phyloP scores from a whole-genome alignment of 768 basidiomycete genomes.

The Pisolithus albus region DNA sequence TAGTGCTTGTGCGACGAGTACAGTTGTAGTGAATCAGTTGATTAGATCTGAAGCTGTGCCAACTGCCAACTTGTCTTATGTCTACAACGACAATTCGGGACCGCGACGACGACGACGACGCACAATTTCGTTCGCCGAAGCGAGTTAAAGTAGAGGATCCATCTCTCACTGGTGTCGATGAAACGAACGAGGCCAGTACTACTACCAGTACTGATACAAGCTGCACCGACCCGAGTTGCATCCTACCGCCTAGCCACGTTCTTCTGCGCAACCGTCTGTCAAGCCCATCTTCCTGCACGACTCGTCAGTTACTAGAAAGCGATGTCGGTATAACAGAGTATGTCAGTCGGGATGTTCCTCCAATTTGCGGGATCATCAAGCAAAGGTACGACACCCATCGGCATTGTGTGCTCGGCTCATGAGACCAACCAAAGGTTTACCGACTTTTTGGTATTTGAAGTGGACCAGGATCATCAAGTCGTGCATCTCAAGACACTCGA shows the following conservation, averaged over 20 bases:
- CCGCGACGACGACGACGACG: slow-evolving; percentile 45
- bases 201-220: not conserved
- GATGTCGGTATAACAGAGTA: slow-evolving; percentile 93
- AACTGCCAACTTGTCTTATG: slow-evolving; percentile 19
- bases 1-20: not conserved
- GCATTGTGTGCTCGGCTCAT: not conserved
- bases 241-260: slow-evolving; percentile 69
- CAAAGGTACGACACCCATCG: slow-evolving; percentile 58
- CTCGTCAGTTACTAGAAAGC: slow-evolving; percentile 58
- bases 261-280: slow-evolving; percentile 57
- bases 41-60: not conserved
- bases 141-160: slow-evolving; percentile 28
- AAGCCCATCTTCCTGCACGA: slow-evolving; percentile 40
- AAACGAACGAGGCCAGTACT: not conserved
- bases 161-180: slow-evolving; percentile 11
- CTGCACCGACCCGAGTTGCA: slow-evolving; percentile 22
- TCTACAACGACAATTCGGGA: slow-evolving; percentile 35
- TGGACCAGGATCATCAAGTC: slow-evolving; percentile 73
- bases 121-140: slow-evolving; percentile 33
- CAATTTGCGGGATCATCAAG: slow-evolving; percentile 91
- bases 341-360: slow-evolving; percentile 58
- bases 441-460: slow-evolving; percentile 93
- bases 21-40: not conserved
- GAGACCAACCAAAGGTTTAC: slow-evolving; percentile 61
- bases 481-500: slow-evolving; percentile 74